phyloP scores from a whole-genome alignment of 164 flowering plant species.

The Buxus sempervirens region DNA sequence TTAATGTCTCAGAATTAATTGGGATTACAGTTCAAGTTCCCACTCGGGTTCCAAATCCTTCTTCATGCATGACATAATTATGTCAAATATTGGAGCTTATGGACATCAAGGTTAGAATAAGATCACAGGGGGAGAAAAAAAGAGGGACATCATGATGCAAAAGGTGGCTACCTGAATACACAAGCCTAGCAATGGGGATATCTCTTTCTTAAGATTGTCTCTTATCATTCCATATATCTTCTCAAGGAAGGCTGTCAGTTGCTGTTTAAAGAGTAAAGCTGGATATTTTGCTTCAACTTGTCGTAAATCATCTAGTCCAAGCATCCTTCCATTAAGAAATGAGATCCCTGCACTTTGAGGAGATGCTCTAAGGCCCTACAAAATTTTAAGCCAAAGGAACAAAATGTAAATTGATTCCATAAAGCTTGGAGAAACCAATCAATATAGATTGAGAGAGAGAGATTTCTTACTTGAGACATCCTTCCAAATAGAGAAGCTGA shows the following conservation, averaged over 20 bases:
- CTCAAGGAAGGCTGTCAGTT: conserved; percentile 97
- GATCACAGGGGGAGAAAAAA: too few species aligned
- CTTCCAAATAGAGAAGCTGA: conserved; percentile 93
- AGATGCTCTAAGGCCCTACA: conserved; percentile 75
- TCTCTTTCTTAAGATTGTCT: conserved; percentile 96
- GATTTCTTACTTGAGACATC: conserved; percentile 80
- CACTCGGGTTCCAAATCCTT: too few species aligned
- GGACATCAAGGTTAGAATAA: too few species aligned
- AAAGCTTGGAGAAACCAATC: background rate
- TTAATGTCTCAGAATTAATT: too few species aligned
- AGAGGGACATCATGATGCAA: background rate
- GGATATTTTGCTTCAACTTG: conserved; percentile 99
- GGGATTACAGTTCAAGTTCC: too few species aligned
- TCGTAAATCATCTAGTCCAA: conserved; percentile 68
- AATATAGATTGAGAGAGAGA: background rate
- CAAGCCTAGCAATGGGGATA: conserved; percentile 87
- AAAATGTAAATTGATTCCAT: background rate
- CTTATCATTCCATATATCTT: conserved; percentile 98
- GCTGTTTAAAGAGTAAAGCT: conserved; percentile 95
- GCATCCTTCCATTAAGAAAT: conserved; percentile 72
- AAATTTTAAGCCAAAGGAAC: background rate
- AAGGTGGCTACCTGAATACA: conserved; percentile 78
- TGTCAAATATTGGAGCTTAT: too few species aligned
- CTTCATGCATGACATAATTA: too few species aligned
- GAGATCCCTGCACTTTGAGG: conserved; percentile 92